Evolutionary conservation across 306 rosid genomes (phyloP).

Genomic region (Vicia sativa): DNA sequence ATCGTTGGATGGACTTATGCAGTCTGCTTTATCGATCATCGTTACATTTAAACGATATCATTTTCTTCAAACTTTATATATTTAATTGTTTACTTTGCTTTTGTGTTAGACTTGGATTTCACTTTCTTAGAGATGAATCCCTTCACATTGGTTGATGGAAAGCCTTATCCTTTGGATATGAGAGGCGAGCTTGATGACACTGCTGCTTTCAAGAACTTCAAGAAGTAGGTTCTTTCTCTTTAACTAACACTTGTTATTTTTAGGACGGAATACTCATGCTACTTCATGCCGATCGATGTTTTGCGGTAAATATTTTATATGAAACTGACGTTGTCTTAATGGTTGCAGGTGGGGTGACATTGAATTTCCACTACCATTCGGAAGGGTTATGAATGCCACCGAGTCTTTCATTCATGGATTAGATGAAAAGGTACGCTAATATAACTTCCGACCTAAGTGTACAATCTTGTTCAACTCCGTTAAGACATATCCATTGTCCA

Average conservation of each 20-base stretch:
- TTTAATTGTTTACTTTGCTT: constrained; percentile 31
- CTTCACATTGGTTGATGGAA: constrained; percentile 80
- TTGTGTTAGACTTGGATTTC: constrained; percentile 83
- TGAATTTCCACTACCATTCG: constrained; percentile 93
- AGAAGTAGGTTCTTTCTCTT: constrained; percentile 59
- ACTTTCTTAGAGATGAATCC: constrained; percentile 99
- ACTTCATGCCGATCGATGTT: constrained; percentile 17
- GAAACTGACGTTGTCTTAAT: constrained; percentile 31
- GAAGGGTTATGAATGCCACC: constrained; percentile 88
- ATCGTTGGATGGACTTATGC: constrained; percentile 8
- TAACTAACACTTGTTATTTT: constrained; percentile 17
- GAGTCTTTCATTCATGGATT: constrained; percentile 84
- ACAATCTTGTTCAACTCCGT: constrained; percentile 3
- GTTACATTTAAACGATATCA: constrained; percentile 5
- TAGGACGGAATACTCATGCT: not conserved
- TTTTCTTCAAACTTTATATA: constrained; percentile 13
- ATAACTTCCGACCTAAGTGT: constrained; percentile 31
- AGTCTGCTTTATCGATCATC: not conserved
- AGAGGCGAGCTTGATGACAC: constrained; percentile 99
- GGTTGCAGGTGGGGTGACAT: constrained; percentile 82
- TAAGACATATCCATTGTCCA: not conserved
- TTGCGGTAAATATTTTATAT: constrained; percentile 5
- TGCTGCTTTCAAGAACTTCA: constrained; percentile 96
- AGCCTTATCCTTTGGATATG: constrained; percentile 99
- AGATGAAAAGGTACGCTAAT: constrained; percentile 77